Evolutionary conservation across 2,329 filamentous ascomycete genomes (phyloP).

Genomic region (Hymenotorrendiella dingleyae): DNA sequence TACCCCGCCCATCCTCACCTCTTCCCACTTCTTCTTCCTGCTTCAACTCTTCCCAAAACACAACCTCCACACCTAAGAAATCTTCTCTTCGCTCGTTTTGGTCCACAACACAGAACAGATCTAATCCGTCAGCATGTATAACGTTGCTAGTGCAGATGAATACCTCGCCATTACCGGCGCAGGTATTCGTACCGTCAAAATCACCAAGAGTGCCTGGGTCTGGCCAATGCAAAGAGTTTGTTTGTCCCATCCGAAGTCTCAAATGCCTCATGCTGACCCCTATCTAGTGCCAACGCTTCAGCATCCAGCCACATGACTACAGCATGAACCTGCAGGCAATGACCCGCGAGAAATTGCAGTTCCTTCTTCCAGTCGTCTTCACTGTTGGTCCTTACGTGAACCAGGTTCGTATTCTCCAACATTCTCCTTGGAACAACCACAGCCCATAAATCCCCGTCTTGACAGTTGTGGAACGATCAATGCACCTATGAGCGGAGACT

Average conservation of each 20-base stretch:
- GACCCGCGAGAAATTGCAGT: conserved; percentile 84
- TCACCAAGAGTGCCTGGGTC: conserved; percentile 72
- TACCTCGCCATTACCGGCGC: conserved; percentile 85
- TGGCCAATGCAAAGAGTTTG: conserved; percentile 61
- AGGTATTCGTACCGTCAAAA: conserved; percentile 66
- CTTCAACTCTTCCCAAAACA: too few relatives aligned
- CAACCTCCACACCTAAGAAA: too few relatives aligned
- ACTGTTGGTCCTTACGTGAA: conserved; percentile 78
- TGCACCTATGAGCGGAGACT: too few relatives aligned
- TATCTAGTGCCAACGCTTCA: conserved; percentile 30
- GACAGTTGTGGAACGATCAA: too few relatives aligned
- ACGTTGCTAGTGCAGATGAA: conserved; percentile 68
- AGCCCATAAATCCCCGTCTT: too few relatives aligned
- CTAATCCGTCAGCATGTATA: conserved; percentile 49
- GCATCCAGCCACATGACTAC: conserved; percentile 70
- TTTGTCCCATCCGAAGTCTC: neutral
- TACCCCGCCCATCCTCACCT: too few relatives aligned
- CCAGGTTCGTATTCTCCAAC: too few relatives aligned
- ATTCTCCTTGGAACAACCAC: too few relatives aligned
- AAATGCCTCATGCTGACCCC: conserved; percentile 8
- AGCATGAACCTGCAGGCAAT: conserved; percentile 78
- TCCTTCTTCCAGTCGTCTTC: conserved; percentile 76
- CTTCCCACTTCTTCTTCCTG: too few relatives aligned
- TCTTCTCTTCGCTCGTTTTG: too few relatives aligned
- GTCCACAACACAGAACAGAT: too few relatives aligned